These are phyloP conservation scores for Sporothrix schenckii DNA, from an alignment of 2,329 filamentous ascomycete genomes.

Conservation along the genomic window DNA sequence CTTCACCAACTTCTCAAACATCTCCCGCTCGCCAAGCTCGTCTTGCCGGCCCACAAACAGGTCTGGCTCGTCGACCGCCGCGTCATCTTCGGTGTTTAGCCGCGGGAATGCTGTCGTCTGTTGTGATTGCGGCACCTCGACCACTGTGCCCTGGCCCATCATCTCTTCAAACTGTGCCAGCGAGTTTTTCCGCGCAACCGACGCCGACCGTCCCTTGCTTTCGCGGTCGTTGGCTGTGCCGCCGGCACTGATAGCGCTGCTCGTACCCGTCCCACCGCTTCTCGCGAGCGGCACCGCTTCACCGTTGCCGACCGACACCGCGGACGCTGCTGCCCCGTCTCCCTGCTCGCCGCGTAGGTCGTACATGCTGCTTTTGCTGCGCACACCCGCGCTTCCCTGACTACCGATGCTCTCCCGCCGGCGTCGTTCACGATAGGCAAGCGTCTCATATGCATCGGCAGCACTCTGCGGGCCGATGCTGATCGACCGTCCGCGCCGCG, in stretches of 20 bases:
- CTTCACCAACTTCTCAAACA: constrained; percentile 82
- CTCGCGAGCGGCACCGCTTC: neutral
- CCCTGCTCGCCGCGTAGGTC: constrained; percentile 47
- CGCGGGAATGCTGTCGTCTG: constrained; percentile 29
- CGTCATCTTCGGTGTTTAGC: constrained; percentile 35
- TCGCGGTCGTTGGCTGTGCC: constrained; percentile 41
- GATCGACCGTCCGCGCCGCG: constrained; percentile 71
- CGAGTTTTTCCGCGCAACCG: constrained; percentile 51
- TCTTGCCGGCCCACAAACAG: constrained; percentile 50
- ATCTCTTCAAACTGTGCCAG: constrained; percentile 69
- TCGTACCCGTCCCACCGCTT: neutral
- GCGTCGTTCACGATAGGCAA: constrained; percentile 79
- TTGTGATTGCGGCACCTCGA: constrained; percentile 40
- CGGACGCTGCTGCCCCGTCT: constrained; percentile 35
- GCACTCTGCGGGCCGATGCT: constrained; percentile 94
- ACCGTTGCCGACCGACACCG: neutral
- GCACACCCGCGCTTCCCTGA: constrained; percentile 49
- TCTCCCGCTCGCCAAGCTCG: constrained; percentile 69
- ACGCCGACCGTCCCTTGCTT: constrained; percentile 48
- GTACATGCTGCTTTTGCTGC: constrained; percentile 49
- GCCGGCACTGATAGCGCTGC: constrained; percentile 37
- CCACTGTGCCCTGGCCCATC: constrained; percentile 68
- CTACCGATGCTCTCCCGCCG: constrained; percentile 59
- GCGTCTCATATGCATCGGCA: constrained; percentile 91
- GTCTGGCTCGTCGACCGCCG: constrained; percentile 42